Evolutionary conservation across 176 grass and related monocot species (phyloP), one percentile per base, ranked within the genome.

Genomic region (Musa schizocarpa): DNA sequence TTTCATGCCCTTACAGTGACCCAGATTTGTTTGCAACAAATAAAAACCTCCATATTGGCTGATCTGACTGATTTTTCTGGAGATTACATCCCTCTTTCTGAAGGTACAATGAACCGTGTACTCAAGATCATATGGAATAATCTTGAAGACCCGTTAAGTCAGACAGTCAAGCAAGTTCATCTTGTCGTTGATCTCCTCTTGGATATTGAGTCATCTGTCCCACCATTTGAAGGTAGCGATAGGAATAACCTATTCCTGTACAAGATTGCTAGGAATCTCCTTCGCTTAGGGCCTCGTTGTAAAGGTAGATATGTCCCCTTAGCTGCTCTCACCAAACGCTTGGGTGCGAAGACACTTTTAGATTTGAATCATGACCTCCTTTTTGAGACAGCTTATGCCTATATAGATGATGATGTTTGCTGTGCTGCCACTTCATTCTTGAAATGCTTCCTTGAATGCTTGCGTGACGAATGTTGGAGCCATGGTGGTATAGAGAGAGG

Each of bases 21-120:
- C 71, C 95, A 98, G 74, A 98, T 98, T 68, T 98, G 95, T 82
- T 78, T 98, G 84, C 95, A 98, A 81, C 95, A 98, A 84, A 91
- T 94, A 79, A 98, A 94, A 77, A 91, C 95, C 19, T 94, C 90
- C 49, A 56, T 94, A 83, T 84, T 82, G 75, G 66, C 80, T 72
- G 73, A 84, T 81, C 75, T 79, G 23, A 87, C 80, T 79, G 80
- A 94, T 69, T 87, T 93, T 78, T 89, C 84, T 70, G 79, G 83
- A 70, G 84, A 87, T 72, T 91, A 84, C 87, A 79, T 79, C 48
- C 86, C 81, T 80, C 77, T 98, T 20, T 86, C 90, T 26, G 81
- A 77, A 77, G 82, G 84, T 72, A 72, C 83, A 71, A 85, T 85
- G 22, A 29, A 82, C 61, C 82, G 76, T 57, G 58, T 98, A 83